phyloP scores from a whole-genome alignment of 805 yeast species.

The Lipomyces sp. region DNA sequence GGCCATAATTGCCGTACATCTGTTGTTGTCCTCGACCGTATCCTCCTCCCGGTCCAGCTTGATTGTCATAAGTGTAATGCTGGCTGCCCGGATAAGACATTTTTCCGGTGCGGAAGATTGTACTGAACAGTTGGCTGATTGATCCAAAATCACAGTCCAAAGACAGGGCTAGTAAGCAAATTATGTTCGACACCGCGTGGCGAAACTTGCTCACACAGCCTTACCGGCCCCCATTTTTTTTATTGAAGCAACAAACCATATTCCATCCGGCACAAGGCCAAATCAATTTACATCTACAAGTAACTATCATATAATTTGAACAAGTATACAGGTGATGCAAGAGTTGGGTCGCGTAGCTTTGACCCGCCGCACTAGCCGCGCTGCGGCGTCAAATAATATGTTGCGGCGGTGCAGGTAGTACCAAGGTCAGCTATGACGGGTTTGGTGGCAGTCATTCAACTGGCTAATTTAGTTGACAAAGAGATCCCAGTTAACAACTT shows the following conservation, averaged over 20 bases:
- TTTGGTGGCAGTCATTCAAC: too few species aligned
- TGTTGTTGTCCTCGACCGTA: slow-evolving; percentile 28
- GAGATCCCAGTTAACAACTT: slow-evolving; percentile 26
- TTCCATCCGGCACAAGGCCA: too few species aligned
- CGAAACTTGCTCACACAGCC: neutral
- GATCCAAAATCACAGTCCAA: neutral
- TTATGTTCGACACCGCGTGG: neutral
- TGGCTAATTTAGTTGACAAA: slow-evolving; percentile 14
- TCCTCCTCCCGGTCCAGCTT: slow-evolving; percentile 20
- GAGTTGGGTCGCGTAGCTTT: too few species aligned
- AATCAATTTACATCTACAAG: too few species aligned
- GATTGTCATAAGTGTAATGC: slow-evolving; percentile 43
- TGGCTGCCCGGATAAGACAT: slow-evolving; percentile 48
- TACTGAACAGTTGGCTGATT: neutral
- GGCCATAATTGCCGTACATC: slow-evolving; percentile 25
- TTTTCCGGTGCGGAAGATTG: neutral
- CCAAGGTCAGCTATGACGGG: too few species aligned
- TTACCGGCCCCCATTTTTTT: too few species aligned
- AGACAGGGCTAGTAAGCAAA: neutral
- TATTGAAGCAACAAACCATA: too few species aligned
- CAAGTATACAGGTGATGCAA: too few species aligned
- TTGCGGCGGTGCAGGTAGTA: too few species aligned
- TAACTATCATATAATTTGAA: too few species aligned
- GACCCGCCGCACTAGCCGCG: too few species aligned
- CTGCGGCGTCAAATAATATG: too few species aligned